Evolutionary conservation across 768 basidiomycete genomes (phyloP).

Genomic region (Hericium coralloides): DNA sequence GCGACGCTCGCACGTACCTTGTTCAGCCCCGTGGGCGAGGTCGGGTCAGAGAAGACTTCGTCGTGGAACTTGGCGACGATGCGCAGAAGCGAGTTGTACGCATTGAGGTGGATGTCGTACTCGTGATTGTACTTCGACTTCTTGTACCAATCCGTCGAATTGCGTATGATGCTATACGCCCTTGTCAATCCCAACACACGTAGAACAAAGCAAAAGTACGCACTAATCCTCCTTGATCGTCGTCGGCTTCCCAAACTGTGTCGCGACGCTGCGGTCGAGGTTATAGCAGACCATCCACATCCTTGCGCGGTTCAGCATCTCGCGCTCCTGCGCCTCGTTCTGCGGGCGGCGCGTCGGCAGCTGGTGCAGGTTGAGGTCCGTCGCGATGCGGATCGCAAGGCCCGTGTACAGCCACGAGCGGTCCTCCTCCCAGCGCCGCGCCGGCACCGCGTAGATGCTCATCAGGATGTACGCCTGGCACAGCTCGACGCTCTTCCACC

Average conservation of each 20-base stretch:
- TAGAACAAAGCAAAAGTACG: constrained; percentile 30
- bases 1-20: neutral
- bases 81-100: constrained; percentile 11
- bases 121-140: constrained; percentile 8
- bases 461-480: constrained; percentile 76
- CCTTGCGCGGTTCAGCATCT: constrained; percentile 83
- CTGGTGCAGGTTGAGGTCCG: constrained; percentile 81
- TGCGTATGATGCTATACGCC: constrained; percentile 8
- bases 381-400: constrained; percentile 80
- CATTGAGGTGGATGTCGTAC: constrained; percentile 13
- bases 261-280: constrained; percentile 80
- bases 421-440: constrained; percentile 82
- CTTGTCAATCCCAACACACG: neutral
- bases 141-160: constrained; percentile 11
- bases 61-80: constrained; percentile 12
- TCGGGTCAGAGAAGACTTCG: constrained; percentile 11
- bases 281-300: constrained; percentile 90
- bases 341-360: constrained; percentile 63
- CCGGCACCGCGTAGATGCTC: constrained; percentile 68
- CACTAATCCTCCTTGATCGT: constrained; percentile 72
- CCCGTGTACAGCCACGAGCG: constrained; percentile 87
- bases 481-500: constrained; percentile 76
- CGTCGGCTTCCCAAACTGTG: constrained; percentile 82
- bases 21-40: constrained; percentile 8
- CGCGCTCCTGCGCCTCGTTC: constrained; percentile 75